phyloP scores from a whole-genome alignment of 208 protist genomes.

The Lotmaria passim region DNA sequence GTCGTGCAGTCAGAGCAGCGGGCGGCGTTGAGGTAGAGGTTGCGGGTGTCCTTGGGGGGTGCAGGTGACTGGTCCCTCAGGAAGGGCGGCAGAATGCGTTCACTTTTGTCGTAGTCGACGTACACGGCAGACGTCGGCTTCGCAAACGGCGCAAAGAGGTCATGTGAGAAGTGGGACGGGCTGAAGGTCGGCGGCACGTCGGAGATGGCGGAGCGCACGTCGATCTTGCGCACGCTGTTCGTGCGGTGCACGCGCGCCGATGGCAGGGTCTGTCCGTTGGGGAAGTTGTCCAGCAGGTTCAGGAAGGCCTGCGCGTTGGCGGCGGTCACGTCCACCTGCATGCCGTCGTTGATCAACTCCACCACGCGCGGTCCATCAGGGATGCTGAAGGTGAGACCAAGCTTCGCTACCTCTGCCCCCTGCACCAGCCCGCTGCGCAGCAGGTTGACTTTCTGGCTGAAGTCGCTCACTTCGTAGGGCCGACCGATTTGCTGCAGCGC shows the following conservation, averaged over 20 bases:
- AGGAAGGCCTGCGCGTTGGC: conserved; percentile 77
- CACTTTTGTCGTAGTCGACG: conserved; percentile 72
- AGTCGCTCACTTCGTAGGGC: conserved; percentile 37
- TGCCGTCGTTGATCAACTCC: conserved; percentile 73
- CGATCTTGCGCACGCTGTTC: conserved; percentile 67
- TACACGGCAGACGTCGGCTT: conserved; percentile 60
- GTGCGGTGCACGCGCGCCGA: conserved; percentile 56
- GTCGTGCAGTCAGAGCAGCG: conserved; percentile 48
- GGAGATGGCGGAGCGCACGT: conserved; percentile 37
- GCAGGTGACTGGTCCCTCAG: conserved; percentile 43
- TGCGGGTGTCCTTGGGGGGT: conserved; percentile 14
- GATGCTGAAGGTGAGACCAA: conserved; percentile 76
- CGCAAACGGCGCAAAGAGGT: conserved; percentile 74
- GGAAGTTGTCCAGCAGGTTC: conserved; percentile 53
- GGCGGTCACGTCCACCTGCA: conserved; percentile 67
- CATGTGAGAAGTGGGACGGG: conserved; percentile 78
- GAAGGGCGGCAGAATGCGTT: conserved; percentile 65
- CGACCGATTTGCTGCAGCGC: conserved; percentile 31
- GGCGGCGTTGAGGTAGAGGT: conserved; percentile 45
- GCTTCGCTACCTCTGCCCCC: conserved; percentile 46
- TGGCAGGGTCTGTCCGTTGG: conserved; percentile 12
- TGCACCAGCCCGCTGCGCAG: conserved; percentile 47
- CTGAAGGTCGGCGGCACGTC: conserved; percentile 69
- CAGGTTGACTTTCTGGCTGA: conserved; percentile 51
- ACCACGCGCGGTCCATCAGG: conserved; percentile 65